phyloP scores from a whole-genome alignment of 1,284 basidiomycete genomes.

The Leccinum subrobustum region DNA sequence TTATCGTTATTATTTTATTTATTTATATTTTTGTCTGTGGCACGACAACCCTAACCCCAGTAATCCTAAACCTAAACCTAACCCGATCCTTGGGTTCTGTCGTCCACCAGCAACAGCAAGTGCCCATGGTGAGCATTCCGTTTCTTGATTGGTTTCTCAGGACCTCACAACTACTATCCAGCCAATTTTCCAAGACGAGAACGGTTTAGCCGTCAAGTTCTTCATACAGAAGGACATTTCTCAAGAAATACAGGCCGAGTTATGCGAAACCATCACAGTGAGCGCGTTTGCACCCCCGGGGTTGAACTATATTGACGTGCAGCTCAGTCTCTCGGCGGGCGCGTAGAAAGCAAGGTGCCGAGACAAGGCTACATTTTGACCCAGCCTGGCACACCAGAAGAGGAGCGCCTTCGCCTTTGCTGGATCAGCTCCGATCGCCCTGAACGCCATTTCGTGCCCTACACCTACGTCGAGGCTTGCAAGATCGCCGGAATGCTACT shows the following conservation, averaged over 20 bases:
- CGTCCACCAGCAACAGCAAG: neutral
- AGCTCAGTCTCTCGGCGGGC: slow-evolving; percentile 61
- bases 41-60: slow-evolving; percentile 26
- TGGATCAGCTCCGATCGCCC: slow-evolving; percentile 67
- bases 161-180: slow-evolving; percentile 20
- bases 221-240: slow-evolving; percentile 78
- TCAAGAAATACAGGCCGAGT: slow-evolving; percentile 60
- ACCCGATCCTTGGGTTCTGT: slow-evolving; percentile 34
- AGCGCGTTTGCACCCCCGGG: slow-evolving; percentile 3
- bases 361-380: slow-evolving; percentile 70
- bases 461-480: slow-evolving; percentile 75
- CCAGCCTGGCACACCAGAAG: slow-evolving; percentile 64
- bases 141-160: neutral
- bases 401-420: slow-evolving; percentile 65
- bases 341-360: slow-evolving; percentile 74
- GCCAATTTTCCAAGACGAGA: slow-evolving; percentile 68
- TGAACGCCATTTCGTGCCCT: slow-evolving; percentile 72
- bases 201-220: slow-evolving; percentile 69
- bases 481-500: slow-evolving; percentile 67
- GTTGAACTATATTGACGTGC: slow-evolving; percentile 11
- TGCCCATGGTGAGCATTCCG: slow-evolving; percentile 26
- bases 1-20: neutral
- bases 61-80: slow-evolving; percentile 28
- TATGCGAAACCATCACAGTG: slow-evolving; percentile 70
- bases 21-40: slow-evolving; percentile 4